Conservation (phyloP, 1,139 yeast genomes). For the Kodamaea fungicola region DNA sequence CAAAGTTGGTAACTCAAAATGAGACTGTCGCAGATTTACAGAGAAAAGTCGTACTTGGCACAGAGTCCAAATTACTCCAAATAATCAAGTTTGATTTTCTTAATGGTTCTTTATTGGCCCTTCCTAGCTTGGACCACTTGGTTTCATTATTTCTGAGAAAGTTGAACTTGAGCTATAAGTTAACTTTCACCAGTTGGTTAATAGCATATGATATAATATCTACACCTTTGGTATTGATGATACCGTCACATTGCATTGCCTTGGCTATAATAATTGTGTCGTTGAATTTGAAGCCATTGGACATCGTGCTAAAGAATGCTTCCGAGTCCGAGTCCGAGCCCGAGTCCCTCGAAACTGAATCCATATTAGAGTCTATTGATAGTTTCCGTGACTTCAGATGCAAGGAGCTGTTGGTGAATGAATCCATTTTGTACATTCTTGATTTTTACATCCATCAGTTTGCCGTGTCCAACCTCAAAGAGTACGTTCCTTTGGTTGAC, state of each 20-base stretch:
- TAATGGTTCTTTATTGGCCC: conserved; percentile 40
- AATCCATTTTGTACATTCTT: conserved; percentile 57
- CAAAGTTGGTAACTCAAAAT: conserved; percentile 4
- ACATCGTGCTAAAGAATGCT: conserved; percentile 20
- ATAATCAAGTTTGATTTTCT: conserved; percentile 74
- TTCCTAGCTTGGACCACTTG: conserved; percentile 57
- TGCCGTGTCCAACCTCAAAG: conserved; percentile 25
- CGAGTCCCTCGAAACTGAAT: conserved; percentile 17
- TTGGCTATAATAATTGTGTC: conserved; percentile 54
- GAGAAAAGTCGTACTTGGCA: conserved; percentile 48
- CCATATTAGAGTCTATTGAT: conserved; percentile 31
- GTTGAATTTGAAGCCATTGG: conserved; percentile 39
- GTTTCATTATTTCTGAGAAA: conserved; percentile 65
- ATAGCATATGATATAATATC: conserved; percentile 71
- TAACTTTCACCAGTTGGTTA: conserved; percentile 66
- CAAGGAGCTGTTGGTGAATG: conserved; percentile 53
- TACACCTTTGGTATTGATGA: conserved; percentile 65
- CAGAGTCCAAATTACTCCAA: conserved; percentile 74
- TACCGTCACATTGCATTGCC: conserved; percentile 81
- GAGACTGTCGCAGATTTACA: conserved; percentile 38
- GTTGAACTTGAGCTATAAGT: conserved; percentile 41
- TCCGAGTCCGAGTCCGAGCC: conserved; percentile 12
- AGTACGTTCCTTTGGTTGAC: conserved; percentile 26
- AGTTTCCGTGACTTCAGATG: conserved; percentile 42
- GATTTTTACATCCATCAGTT: conserved; percentile 58